Conservation (phyloP, 495 filamentous ascomycete species). For the Podospora anserina region DNA sequence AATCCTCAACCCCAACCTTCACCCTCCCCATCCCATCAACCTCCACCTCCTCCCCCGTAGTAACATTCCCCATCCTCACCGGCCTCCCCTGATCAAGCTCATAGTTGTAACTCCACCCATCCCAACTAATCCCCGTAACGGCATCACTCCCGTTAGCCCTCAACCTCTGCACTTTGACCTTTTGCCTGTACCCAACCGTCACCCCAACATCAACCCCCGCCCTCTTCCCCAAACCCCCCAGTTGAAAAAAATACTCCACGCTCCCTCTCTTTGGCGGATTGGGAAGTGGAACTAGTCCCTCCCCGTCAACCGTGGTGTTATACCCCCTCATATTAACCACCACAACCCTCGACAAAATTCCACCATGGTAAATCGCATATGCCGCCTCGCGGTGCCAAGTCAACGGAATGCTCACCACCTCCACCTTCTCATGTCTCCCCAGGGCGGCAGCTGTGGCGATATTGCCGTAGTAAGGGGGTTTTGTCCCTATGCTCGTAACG, state of each 20-base stretch:
- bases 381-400: constrained; percentile 48
- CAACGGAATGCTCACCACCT: constrained; percentile 46
- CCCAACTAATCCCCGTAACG: constrained; percentile 58
- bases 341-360: constrained; percentile 46
- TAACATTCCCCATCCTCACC: constrained; percentile 55
- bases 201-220: background rate
- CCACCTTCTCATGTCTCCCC: constrained; percentile 23
- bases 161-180: constrained; percentile 46
- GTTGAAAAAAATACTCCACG: constrained; percentile 44
- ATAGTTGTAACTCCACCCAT: constrained; percentile 63
- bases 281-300: constrained; percentile 24
- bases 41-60: constrained; percentile 48
- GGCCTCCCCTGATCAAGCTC: constrained; percentile 56
- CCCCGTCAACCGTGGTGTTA: constrained; percentile 54
- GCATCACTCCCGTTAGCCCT: constrained; percentile 63
- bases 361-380: constrained; percentile 55
- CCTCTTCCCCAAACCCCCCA: constrained; percentile 7
- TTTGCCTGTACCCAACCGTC: background rate
- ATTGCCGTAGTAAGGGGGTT: constrained; percentile 65
- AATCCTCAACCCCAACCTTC: constrained; percentile 48
- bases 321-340: constrained; percentile 60
- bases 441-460: constrained; percentile 58
- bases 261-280: constrained; percentile 32
- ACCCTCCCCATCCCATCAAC: constrained; percentile 44
- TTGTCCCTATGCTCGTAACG: constrained; percentile 55